These are phyloP conservation scores for Escovopsis weberi DNA, from an alignment of 2,329 filamentous ascomycete species.

Conservation along the genomic window DNA sequence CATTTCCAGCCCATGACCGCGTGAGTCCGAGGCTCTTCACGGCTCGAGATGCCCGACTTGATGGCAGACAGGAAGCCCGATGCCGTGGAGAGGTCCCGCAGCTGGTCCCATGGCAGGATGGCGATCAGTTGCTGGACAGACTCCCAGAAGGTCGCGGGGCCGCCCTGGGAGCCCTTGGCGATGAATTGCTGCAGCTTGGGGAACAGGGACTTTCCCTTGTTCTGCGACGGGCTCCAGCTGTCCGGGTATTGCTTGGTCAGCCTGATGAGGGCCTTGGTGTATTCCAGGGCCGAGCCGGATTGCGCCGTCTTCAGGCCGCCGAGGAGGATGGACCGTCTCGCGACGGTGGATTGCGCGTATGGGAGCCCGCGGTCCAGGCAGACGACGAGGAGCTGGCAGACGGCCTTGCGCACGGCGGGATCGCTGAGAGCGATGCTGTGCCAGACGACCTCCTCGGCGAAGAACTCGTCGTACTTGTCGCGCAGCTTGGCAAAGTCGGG, in stretches of 20 bases:
- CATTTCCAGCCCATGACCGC: constrained; percentile 56
- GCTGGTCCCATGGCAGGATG: constrained; percentile 35
- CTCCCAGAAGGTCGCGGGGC: constrained; percentile 57
- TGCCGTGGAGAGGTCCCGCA: constrained; percentile 31
- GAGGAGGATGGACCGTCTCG: constrained; percentile 48
- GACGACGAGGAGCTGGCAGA: constrained; percentile 34
- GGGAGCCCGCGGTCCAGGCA: constrained; percentile 35
- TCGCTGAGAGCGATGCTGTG: constrained; percentile 50
- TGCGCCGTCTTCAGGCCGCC: constrained; percentile 61
- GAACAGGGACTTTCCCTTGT: constrained; percentile 37
- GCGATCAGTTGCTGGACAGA: constrained; percentile 49
- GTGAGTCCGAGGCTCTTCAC: constrained; percentile 61
- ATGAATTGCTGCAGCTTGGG: constrained; percentile 56
- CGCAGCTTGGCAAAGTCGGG: constrained; percentile 45
- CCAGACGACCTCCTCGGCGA: constrained; percentile 55
- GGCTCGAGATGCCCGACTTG: constrained; percentile 53
- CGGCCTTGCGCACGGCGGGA: constrained; percentile 32
- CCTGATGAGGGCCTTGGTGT: constrained; percentile 49
- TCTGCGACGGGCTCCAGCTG: constrained; percentile 50
- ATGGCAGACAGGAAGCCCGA: constrained; percentile 51
- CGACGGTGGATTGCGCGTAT: constrained; percentile 32
- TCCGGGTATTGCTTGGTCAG: constrained; percentile 52
- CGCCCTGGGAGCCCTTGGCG: constrained; percentile 72
- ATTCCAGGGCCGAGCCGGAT: constrained; percentile 56
- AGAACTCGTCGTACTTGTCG: constrained; percentile 48